Evolutionary conservation across 208 protist genomes (phyloP).

Genomic region (Tetramitus jugosus): DNA sequence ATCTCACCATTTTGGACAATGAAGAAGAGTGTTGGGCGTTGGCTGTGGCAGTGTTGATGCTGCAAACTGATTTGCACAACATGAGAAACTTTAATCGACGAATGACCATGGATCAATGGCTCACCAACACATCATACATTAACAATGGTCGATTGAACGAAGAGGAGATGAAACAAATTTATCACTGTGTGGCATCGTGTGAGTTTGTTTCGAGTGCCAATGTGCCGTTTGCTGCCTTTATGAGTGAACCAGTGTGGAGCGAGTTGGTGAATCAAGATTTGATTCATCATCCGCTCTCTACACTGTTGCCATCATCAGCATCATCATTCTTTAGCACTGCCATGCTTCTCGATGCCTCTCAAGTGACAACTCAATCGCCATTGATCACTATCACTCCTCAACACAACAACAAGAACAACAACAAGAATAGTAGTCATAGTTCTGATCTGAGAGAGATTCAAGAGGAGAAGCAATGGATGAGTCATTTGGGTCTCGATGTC

Average conservation of each 20-base stretch:
- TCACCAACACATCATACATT: constrained; percentile 1
- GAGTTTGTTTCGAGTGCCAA: too few relatives aligned
- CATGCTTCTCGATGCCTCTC: too few relatives aligned
- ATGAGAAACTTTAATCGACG: constrained; percentile 4
- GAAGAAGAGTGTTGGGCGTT: constrained; percentile 33
- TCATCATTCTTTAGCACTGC: constrained; percentile 24
- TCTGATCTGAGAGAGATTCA: too few relatives aligned
- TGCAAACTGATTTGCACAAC: constrained; percentile 39
- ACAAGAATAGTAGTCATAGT: too few relatives aligned
- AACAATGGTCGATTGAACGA: too few relatives aligned
- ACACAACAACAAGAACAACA: too few relatives aligned
- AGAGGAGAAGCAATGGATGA: background rate
- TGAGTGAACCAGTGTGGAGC: constrained; percentile 1
- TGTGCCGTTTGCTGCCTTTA: background rate
- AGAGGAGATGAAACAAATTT: too few relatives aligned
- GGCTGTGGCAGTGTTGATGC: constrained; percentile 34
- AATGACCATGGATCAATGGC: constrained; percentile 25
- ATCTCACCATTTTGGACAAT: constrained; percentile 7
- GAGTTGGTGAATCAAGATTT: background rate
- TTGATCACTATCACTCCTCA: constrained; percentile 14
- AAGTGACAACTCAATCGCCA: background rate
- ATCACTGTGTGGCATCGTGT: too few relatives aligned
- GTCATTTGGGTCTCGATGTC: constrained; percentile 29
- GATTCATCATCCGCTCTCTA: too few relatives aligned
- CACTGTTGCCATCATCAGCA: too few relatives aligned